Conservation (phyloP, 345 rosid genomes). For the Luvunga scandens region DNA sequence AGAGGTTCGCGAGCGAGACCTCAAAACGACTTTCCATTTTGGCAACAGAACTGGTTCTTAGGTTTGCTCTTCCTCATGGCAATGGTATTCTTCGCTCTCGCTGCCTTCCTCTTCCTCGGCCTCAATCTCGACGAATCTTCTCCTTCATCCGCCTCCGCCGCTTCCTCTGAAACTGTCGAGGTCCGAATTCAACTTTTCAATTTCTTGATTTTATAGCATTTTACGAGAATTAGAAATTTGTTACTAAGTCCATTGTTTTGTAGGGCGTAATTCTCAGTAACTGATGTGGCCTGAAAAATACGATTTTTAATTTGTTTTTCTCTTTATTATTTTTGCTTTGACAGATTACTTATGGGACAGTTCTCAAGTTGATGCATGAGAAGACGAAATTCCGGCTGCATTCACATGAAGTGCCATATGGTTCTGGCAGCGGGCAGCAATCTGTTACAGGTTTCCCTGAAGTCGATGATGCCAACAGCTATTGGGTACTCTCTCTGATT, state of each 20-base stretch:
- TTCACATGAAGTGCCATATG: conserved; percentile 98
- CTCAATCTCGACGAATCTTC: conserved; percentile 53
- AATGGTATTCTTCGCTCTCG: conserved; percentile 59
- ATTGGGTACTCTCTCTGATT: conserved; percentile 62
- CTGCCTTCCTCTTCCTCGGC: conserved; percentile 65
- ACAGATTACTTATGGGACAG: conserved; percentile 87
- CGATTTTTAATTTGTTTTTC: background rate
- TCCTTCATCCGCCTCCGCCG: conserved; percentile 50
- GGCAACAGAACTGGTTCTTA: conserved; percentile 90
- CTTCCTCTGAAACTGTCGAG: conserved; percentile 56
- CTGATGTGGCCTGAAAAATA: background rate
- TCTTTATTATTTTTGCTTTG: background rate
- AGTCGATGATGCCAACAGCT: conserved; percentile 91
- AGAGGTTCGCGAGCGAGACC: conserved; percentile 1
- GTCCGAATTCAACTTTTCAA: conserved; percentile 25
- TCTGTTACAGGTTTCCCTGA: conserved; percentile 89
- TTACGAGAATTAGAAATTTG: too few species aligned
- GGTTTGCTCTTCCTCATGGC: conserved; percentile 66
- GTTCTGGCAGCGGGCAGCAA: conserved; percentile 99
- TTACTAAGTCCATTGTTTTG: too few species aligned
- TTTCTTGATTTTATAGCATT: too few species aligned
- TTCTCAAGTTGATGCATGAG: conserved; percentile 92
- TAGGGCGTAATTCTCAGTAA: background rate
- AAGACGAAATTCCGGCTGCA: conserved; percentile 77
- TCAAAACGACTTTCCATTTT: conserved; percentile 46